phyloP scores from a whole-genome alignment of 345 rosid species.

The Pugionium cornutum region DNA sequence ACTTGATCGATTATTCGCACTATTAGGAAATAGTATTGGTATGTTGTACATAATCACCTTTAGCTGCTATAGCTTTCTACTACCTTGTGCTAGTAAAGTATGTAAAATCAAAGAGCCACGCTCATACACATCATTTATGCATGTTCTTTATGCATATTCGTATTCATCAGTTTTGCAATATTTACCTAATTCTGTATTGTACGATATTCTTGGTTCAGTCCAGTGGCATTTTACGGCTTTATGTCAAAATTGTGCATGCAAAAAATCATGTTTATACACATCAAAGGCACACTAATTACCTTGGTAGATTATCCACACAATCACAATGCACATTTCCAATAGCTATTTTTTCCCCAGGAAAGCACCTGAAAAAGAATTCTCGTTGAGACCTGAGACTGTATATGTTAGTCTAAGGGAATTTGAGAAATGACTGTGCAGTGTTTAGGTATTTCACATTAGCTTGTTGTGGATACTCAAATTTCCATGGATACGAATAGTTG shows the following conservation, averaged over 20 bases:
- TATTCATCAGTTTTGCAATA: not conserved
- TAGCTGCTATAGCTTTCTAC: constrained; percentile 2
- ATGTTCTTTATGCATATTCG: not conserved
- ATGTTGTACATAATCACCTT: constrained; percentile 1
- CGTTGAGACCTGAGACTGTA: not conserved
- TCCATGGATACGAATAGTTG: not conserved
- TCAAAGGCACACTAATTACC: not conserved
- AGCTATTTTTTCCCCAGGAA: not conserved
- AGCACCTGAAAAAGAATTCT: not conserved
- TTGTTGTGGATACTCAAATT: constrained; percentile 6
- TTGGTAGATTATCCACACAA: constrained; percentile 16
- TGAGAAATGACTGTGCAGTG: constrained; percentile 3
- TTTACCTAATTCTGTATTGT: not conserved
- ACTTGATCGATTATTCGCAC: not conserved
- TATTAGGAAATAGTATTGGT: not conserved
- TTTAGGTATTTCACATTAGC: not conserved
- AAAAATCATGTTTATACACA: constrained; percentile 3
- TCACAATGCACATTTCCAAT: constrained; percentile 1
- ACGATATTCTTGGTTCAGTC: not conserved
- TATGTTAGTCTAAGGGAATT: constrained; percentile 11
- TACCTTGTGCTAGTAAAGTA: constrained; percentile 6
- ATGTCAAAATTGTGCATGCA: not conserved
- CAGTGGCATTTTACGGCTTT: not conserved
- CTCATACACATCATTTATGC: not conserved
- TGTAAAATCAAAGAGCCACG: not conserved